A percentile compares a stretch with the other conserved stretches of the same genome.
Evolutionary conservation across 257 asterid genomes (phyloP).

Genomic region (Linaria vulgaris): DNA sequence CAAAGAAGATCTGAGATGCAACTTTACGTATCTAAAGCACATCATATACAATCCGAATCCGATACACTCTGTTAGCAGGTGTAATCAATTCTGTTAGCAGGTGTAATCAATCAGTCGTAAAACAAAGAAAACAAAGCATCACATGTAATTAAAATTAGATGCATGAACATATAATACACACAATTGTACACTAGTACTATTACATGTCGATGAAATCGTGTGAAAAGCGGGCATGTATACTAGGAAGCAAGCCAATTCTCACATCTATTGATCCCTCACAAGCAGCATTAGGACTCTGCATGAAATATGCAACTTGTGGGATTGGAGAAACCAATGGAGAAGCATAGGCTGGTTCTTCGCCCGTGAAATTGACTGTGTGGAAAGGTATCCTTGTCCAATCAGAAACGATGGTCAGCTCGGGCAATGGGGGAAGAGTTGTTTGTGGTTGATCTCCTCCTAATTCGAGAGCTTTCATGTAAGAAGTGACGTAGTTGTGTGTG

Average conservation of each 20-base stretch:
- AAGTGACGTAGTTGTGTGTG: constrained; percentile 19
- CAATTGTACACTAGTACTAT: neutral
- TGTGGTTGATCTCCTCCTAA: constrained; percentile 19
- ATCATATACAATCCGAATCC: too few relatives aligned
- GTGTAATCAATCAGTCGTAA: too few relatives aligned
- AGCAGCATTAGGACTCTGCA: constrained; percentile 24
- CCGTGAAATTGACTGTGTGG: constrained; percentile 25
- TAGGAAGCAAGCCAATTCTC: constrained; percentile 26
- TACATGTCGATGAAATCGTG: constrained; percentile 14
- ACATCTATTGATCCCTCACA: constrained; percentile 18
- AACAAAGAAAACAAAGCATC: too few relatives aligned
- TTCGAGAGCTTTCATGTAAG: constrained; percentile 25
- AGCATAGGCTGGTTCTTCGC: constrained; percentile 24
- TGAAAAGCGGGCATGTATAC: constrained; percentile 14
- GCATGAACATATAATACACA: too few relatives aligned
- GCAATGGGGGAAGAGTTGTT: constrained; percentile 26
- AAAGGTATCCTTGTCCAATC: constrained; percentile 35
- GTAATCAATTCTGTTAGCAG: too few relatives aligned
- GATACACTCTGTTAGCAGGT: too few relatives aligned
- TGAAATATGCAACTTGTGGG: constrained; percentile 28
- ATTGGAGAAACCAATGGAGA: constrained; percentile 33
- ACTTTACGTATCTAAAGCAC: too few relatives aligned
- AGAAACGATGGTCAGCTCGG: constrained; percentile 29
- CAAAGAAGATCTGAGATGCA: too few relatives aligned
- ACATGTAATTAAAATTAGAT: too few relatives aligned